phyloP scores from a whole-genome alignment of 2,329 filamentous ascomycete species.

The Cryphonectria naterciae region DNA sequence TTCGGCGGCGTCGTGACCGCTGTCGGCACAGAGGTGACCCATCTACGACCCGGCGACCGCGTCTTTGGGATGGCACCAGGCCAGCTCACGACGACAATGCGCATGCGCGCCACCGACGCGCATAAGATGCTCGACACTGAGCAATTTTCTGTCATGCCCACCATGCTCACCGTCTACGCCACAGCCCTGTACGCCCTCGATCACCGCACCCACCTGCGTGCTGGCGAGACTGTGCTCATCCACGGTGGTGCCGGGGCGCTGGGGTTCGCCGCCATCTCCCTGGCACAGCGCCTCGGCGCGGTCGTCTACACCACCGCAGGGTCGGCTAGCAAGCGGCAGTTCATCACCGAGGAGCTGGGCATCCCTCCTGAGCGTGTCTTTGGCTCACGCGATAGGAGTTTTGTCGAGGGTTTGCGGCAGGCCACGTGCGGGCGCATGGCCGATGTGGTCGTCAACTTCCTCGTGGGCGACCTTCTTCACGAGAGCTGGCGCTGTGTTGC shows the following conservation, averaged over 20 bases:
- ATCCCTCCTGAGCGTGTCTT: not conserved
- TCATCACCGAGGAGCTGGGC: not conserved
- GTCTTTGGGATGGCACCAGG: not conserved
- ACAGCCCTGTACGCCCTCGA: slow-evolving; percentile 36
- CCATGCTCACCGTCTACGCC: slow-evolving; percentile 30
- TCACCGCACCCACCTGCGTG: slow-evolving; percentile 30
- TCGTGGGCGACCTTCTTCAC: slow-evolving; percentile 32
- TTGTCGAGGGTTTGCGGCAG: not conserved
- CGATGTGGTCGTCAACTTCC: slow-evolving; percentile 33
- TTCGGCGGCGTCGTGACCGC: not conserved
- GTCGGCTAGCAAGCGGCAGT: not conserved
- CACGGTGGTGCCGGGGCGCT: slow-evolving; percentile 31
- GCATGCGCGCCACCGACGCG: not conserved
- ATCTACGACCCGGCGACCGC: not conserved
- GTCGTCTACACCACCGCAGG: not conserved
- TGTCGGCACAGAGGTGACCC: not conserved
- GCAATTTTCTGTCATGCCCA: not conserved
- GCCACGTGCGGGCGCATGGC: slow-evolving; percentile 25
- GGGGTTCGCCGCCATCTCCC: slow-evolving; percentile 13
- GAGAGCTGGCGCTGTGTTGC: slow-evolving; percentile 26
- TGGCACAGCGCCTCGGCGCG: not conserved
- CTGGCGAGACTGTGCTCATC: slow-evolving; percentile 33
- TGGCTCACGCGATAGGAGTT: not conserved
- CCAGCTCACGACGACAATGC: not conserved
- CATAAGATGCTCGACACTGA: not conserved